Evolutionary conservation across 2,329 filamentous ascomycete genomes (phyloP), one percentile per base, ranked within the genome.

Genomic region (Penicillium sp.): DNA sequence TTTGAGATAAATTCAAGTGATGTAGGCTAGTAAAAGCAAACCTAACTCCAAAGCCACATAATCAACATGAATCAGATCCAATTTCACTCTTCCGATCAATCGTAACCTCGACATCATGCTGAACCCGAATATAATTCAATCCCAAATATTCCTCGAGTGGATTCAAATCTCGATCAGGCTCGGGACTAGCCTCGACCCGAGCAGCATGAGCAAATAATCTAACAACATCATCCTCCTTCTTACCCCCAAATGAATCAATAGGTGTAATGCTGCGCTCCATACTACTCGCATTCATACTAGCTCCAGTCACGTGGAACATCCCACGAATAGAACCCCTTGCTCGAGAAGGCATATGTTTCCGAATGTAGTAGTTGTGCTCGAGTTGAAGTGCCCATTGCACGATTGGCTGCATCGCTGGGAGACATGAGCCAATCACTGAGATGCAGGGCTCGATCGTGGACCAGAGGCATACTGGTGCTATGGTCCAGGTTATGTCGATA

Each of bases 341-440:
- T 19, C 33, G 14, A 3, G 33, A 21, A 3, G 29, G 46, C 26
- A 33, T 5, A 24, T 33, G 39, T 22, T 54, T 43, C 13, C 37
- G 47, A 19, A 58, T 24, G 11, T 51, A 31, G 11, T n/a, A 46
- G 2, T 42, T 29, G 43, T 54, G 52, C 37, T 58, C 55, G 3
- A 54, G 19, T 26, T 54, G 50, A 19, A 58, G 51, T 6, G 49
- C 55, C 27, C 46, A 54, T 48, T 52, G 55, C 16, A 58, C 52
- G 16, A 74, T 44, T 8, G 57, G 57, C 22, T 54, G 45, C 39
- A 62, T 49, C 14, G 55, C 49, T 2, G 60, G 57, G 10, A 62
- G 52, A 19, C 52, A 55, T 19, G 54, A 58, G 21, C 57, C 55
- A 35, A 62, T 56, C 3, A 60, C 46, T 3, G 49, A 56, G 19